Evolutionary conservation across 345 rosid genomes (phyloP).

Genomic region (Microcos paniculata): DNA sequence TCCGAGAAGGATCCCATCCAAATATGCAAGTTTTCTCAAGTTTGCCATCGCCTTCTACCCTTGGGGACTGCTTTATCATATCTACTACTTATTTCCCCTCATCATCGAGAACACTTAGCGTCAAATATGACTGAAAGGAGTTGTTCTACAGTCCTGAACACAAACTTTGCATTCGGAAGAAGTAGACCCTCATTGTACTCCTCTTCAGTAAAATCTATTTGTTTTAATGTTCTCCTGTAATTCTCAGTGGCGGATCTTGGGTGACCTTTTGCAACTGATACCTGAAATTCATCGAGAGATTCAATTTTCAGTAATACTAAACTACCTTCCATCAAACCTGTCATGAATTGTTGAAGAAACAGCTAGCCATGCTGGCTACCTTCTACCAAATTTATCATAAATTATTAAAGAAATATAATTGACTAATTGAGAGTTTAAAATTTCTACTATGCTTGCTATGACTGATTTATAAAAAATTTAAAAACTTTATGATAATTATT

Average conservation of each 20-base stretch:
- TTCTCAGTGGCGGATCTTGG: conserved; percentile 49
- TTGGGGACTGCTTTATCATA: too few species aligned
- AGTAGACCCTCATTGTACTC: conserved; percentile 34
- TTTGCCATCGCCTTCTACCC: too few species aligned
- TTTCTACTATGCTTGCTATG: too few species aligned
- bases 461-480: background rate
- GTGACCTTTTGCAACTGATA: conserved; percentile 58
- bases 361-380: too few species aligned
- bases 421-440: background rate
- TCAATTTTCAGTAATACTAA: background rate
- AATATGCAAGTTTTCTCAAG: too few species aligned
- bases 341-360: background rate
- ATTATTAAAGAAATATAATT: background rate
- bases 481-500: background rate
- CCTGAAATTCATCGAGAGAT: conserved; percentile 35
- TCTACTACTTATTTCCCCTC: background rate
- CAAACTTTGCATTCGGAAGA: conserved; percentile 39
- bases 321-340: background rate
- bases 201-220: conserved; percentile 33
- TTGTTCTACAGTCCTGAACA: conserved; percentile 14
- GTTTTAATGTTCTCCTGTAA: conserved; percentile 41
- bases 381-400: background rate
- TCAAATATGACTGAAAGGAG: background rate
- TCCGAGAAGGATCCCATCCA: too few species aligned
- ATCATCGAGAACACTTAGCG: background rate